Conservation (phyloP, 2,329 filamentous ascomycete species). For the Exophiala viscosa region DNA sequence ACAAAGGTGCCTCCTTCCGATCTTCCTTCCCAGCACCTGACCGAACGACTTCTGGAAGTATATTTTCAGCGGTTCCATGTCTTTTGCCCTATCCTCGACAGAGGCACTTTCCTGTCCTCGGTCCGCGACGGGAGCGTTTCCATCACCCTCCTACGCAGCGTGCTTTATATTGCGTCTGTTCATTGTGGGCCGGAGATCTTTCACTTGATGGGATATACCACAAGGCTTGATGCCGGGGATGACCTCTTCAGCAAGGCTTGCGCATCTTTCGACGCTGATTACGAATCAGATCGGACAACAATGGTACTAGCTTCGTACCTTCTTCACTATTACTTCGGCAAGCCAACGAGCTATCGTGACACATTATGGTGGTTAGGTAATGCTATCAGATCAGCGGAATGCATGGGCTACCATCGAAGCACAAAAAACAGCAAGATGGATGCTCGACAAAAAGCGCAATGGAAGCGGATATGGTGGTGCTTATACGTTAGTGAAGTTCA, state of each 20-base stretch:
- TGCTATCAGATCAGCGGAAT: slow-evolving; percentile 3
- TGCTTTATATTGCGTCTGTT: slow-evolving; percentile 6
- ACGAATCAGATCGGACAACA: background rate
- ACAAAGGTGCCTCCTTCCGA: background rate
- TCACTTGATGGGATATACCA: slow-evolving; percentile 5
- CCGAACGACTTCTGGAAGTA: slow-evolving; percentile 30
- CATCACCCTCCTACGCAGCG: slow-evolving; percentile 2
- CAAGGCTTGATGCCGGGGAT: slow-evolving; percentile 2
- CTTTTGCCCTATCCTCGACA: slow-evolving; percentile 5
- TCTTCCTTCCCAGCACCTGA: slow-evolving; percentile 6
- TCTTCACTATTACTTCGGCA: slow-evolving; percentile 6
- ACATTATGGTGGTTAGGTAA: slow-evolving; percentile 3
- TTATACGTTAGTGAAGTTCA: slow-evolving; percentile 2
- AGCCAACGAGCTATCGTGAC: slow-evolving; percentile 2
- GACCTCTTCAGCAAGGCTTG: slow-evolving; percentile 9
- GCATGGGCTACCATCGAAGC: slow-evolving; percentile 7
- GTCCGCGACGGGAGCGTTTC: background rate
- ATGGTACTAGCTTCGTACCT: slow-evolving; percentile 6
- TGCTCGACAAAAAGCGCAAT: background rate
- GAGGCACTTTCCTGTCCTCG: background rate
- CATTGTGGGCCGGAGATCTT: slow-evolving; percentile 6
- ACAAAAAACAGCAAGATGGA: slow-evolving; percentile 1
- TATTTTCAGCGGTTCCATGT: slow-evolving; percentile 45
- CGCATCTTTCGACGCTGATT: background rate
- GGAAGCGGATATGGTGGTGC: slow-evolving; percentile 4